Base-by-base conservation (phyloP, 164 flowering plant species). In the Aristolochia fimbriata region DNA sequence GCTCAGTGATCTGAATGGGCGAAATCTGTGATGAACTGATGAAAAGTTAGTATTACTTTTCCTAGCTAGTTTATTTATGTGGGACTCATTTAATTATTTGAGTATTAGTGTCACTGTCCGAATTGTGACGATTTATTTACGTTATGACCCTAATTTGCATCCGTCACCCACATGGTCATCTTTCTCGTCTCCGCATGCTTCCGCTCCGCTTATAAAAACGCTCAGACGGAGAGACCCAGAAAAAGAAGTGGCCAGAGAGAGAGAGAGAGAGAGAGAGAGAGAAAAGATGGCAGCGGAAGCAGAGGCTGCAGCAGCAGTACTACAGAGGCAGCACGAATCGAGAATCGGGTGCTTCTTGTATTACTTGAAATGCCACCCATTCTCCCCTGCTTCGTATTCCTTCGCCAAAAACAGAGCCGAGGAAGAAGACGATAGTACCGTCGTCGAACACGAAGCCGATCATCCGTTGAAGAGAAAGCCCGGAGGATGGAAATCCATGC, bases 401-500 rank as follows among this genome's bases (percentile, higher is more conserved):
- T 37, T 37, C 4, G 8, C 9, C 30, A 23, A 41, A 47, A 51
- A 41, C 47, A 51, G 20, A 46, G 30, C 14, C 1, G 41, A 22
- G 16, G 20, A 55, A 55, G 53, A 1, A 15, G 41, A 14, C n/a
- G n/a, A n/a, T n/a, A n/a, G n/a, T 5, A 27, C 25, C n/a, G 19
- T 8, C 6, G n/a, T 10, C 14, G 50, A 48, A 19, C 55, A 23
- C n/a, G 19, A 11, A 5, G n/a, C 10, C 14, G 50, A 41, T 15
- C 55, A 20, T 4, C 15, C 33, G 15, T 24, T 51, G 17, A 55
- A 60, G 25, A 76, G 69, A 25, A 73, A 68, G 50, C 71, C 68
- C 6, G 77, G 77, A n/a, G 80, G 80, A 57, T 73, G 77, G 77
- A 73, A 61, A 20, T 27, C 77, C 57, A 76, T 76, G 80, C 80